Evolutionary conservation across 208 protist species (phyloP), one percentile per base, ranked within the genome.

Genomic region (Crithidia brevicula): DNA sequence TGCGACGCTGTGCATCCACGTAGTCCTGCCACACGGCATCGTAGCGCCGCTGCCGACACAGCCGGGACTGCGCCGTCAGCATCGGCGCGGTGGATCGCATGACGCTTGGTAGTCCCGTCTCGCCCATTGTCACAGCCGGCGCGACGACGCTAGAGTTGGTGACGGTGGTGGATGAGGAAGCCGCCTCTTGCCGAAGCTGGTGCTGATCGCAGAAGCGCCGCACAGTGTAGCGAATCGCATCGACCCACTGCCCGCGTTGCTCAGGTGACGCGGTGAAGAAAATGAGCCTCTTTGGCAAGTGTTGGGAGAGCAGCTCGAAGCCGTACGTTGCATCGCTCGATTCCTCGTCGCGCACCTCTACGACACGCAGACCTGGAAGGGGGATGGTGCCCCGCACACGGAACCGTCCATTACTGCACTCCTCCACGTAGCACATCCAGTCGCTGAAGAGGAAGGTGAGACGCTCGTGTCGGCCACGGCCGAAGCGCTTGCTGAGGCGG

Each of bases 391-490:
- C 85, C n/a, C 85, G 75, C 46, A 92, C 75, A 6, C 79, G 81
- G 64, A 94, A 72, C 1, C 83, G 79, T 9, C 85, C 83, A 57
- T 72, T 86, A 52, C 68, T 68, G n/a, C 82, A 65, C 67, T 94
- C 91, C 65, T 94, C 86, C n/a, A 74, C 85, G 65, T 92, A 94
- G 67, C 86, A 92, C 36, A 93, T 57, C 65, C 72, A 88, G 71
- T 94, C 87, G 59, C 66, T 90, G 76, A 96, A 96, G 52, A 94
- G 68, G 60, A 96, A 89, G 58, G 88, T 49, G 1, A 96, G 74
- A 6, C 87, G 82, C 49, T 93, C 82, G 66, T 94, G 88, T 8
- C 81, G 78, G 11, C 82, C 85, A 15, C 86, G 88, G 2, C 79
- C 61, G 51, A 76, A 91, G 56, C 74, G 53, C 76, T 94, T 94